Conservation (phyloP, 208 protist species). For the Leishmania turanica region DNA sequence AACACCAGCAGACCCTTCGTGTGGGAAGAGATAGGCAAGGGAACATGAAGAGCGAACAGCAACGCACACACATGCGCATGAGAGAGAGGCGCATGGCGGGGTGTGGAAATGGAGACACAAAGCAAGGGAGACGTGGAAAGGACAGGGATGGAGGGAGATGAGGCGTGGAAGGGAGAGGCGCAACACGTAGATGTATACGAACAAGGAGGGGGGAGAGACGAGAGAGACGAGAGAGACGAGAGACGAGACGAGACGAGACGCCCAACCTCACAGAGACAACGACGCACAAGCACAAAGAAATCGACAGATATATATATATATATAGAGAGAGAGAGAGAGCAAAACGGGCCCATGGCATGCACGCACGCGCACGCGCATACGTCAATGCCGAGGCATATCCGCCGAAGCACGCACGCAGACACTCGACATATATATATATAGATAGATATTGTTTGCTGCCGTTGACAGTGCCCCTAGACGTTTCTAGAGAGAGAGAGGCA, state of each 20-base stretch:
- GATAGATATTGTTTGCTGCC: not conserved
- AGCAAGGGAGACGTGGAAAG: not conserved
- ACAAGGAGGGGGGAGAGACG: not conserved
- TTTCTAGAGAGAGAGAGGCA: not conserved
- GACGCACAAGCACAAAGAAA: slow-evolving; percentile 13
- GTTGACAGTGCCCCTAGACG: not conserved
- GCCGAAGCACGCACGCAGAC: not conserved
- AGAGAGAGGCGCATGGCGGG: not conserved
- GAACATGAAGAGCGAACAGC: not conserved
- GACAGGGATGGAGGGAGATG: not conserved
- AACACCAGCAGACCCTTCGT: not conserved
- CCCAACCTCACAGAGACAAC: not conserved
- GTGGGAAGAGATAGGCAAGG: not conserved
- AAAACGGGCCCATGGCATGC: not conserved
- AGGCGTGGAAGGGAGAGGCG: not conserved
- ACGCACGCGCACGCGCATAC: not conserved
- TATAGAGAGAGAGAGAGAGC: not conserved
- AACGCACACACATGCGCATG: too few species aligned
- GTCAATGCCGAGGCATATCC: not conserved
- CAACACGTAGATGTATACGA: slow-evolving; percentile 9
- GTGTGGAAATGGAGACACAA: not conserved
- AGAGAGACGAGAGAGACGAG: slow-evolving; percentile 15
- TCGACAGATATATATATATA: not conserved
- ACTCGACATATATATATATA: too few species aligned
- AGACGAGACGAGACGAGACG: slow-evolving; percentile 10